Evolutionary conservation across 805 yeast species (phyloP), one percentile per base, ranked within the genome.

Genomic region (Teunomyces pallodes): DNA sequence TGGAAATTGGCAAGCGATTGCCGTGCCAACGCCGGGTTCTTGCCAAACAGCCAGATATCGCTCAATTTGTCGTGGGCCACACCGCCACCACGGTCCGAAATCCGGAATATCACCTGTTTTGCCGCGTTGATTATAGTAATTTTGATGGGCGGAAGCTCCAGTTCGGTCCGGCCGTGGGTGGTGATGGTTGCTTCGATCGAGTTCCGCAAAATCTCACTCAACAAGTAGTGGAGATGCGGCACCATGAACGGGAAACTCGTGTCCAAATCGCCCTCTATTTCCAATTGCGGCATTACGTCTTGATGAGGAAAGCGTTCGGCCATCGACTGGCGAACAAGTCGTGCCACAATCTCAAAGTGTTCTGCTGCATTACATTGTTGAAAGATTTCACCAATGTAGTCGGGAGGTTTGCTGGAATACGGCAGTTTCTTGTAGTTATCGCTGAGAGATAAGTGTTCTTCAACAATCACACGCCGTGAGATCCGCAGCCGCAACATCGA

Each of bases 81-180:
- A 1, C 98, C 99, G 27, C 97, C 97, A 3, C 97, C 97, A 55
- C 80, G 84, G 65, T 92, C 99, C 4, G 92, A 83, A 43, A 92
- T 81, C 45, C 96, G 76, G 62, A 92, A 86, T 3, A 84, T 72
- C 26, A 89, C 83, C 42, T 83, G 81, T 33, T 82, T 84, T 9
- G 80, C 74, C 14, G 87, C 80, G 52, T 84, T 79, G 1, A 87
- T 75, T 8, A 92, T 79, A 7, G 90, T 82, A 12, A 92, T 86
- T n/a, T 69, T 71, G n/a, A 92, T 82, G 0, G 96, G 89, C 0
- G 86, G 84, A 2, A 90, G 83, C 44, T 72, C 71, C 5, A 64
- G 43, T 4, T 59, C 53, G 1, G 64, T 57, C 3, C 52, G 46
- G 3, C 66, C 67, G 51, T 72, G 76, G 5, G 64, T 58, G 40